Conservation (phyloP, 1,139 yeast genomes). For the Kurtzmaniella quercitrusa region DNA sequence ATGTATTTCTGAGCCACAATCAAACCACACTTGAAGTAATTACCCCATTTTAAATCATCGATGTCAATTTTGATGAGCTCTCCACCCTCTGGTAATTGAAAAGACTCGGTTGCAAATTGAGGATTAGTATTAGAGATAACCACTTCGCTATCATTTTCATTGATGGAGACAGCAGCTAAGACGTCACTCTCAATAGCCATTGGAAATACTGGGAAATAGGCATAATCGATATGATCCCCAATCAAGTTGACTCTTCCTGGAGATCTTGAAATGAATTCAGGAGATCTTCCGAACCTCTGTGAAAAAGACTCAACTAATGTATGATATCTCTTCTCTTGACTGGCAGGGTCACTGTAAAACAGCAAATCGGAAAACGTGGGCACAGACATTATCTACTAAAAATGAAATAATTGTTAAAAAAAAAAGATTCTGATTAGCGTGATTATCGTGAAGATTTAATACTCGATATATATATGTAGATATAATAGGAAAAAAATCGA, state of each 20-base stretch:
- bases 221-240: conserved; percentile 75
- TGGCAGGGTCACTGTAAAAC: conserved; percentile 29
- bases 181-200: conserved; percentile 71
- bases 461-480: background rate
- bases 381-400: conserved; percentile 12
- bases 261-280: conserved; percentile 52
- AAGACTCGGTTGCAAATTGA: conserved; percentile 22
- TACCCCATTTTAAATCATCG: conserved; percentile 54
- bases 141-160: conserved; percentile 23
- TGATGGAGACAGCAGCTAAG: conserved; percentile 47
- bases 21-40: conserved; percentile 65
- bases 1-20: conserved; percentile 57
- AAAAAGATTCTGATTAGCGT: background rate
- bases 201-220: conserved; percentile 67
- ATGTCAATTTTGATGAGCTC: conserved; percentile 45
- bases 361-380: conserved; percentile 34
- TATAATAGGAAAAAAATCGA: background rate
- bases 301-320: conserved; percentile 18
- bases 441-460: background rate
- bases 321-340: conserved; percentile 24
- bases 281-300: conserved; percentile 19
- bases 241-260: conserved; percentile 76
- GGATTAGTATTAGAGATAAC: conserved; percentile 40
- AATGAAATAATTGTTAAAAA: background rate
- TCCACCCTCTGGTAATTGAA: conserved; percentile 42